Evolutionary conservation across 306 rosid genomes (phyloP).

Genomic region (Glycyrrhiza uralensis): DNA sequence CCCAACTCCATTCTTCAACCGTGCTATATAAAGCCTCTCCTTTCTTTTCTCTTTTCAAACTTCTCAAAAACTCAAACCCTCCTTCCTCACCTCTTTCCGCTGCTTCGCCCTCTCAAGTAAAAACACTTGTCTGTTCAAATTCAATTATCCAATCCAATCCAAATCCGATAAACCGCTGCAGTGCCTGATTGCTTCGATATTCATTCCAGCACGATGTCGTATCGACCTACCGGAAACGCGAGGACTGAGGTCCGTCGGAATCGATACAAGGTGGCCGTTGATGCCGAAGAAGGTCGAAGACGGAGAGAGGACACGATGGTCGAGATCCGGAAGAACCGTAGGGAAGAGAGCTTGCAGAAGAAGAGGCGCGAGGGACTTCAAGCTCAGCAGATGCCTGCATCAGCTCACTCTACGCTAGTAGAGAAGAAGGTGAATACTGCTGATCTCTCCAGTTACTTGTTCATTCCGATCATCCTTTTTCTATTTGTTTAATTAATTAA

Average conservation of each 20-base stretch:
- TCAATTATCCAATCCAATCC: background rate
- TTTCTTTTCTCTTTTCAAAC: background rate
- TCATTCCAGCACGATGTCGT: slow-evolving; percentile 64
- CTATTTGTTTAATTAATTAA: background rate
- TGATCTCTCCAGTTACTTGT: background rate
- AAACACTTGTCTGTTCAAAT: no score
- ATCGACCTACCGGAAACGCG: slow-evolving; percentile 68
- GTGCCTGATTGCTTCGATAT: background rate
- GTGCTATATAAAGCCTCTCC: slow-evolving; percentile 27
- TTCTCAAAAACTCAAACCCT: slow-evolving; percentile 15
- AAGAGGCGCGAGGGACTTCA: slow-evolving; percentile 94
- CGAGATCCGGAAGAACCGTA: slow-evolving; percentile 94
- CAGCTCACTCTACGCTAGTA: slow-evolving; percentile 22
- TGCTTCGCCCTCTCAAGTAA: background rate
- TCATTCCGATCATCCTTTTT: background rate
- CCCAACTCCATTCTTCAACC: slow-evolving; percentile 6
- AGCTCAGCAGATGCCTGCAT: slow-evolving; percentile 48
- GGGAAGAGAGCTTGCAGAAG: slow-evolving; percentile 95
- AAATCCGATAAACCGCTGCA: background rate
- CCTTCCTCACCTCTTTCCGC: background rate
- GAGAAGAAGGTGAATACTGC: slow-evolving; percentile 39
- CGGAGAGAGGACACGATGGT: slow-evolving; percentile 95
- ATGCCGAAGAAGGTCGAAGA: slow-evolving; percentile 97
- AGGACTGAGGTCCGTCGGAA: slow-evolving; percentile 91
- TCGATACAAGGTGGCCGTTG: slow-evolving; percentile 97